Evolutionary conservation across 2,329 filamentous ascomycete genomes (phyloP), one percentile per base, ranked within the genome.

Genomic region (Cladosporium halotolerans): DNA sequence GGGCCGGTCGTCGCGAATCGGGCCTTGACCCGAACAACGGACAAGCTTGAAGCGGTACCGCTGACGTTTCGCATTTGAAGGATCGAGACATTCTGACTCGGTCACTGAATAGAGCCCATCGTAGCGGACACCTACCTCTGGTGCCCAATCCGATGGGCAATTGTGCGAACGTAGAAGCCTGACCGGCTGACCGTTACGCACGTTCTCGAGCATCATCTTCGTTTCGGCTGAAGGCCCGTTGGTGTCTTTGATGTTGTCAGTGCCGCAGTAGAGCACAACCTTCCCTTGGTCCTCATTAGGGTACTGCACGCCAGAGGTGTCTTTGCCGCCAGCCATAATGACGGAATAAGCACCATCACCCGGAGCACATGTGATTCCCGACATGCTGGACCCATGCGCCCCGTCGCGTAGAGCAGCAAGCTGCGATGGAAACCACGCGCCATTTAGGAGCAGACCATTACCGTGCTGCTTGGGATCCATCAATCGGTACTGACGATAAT

Each of bases 371-470:
- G 65, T 72, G 34, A 85, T 84, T 3, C 79, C 79, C 2, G 68
- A 74, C 60, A 77, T 70, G 0, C 68, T 56, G 0, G 65, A 57
- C 2, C 78, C 80, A 58, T 83, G 81, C 0, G 76, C 79, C 3
- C 80, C 79, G 51, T 78, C 73, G 10, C 77, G 74, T 0, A 81
- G 62, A 0, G 77, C 72, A 9, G 71, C 74, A 0, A 78, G 66
- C 55, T 80, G 79, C 0, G 70, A 70, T 0, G 80, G 78, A 72
- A 73, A 83, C 80, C 80, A 83, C 31, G 76, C 73, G 0, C 76
- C 75, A 9, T 73, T 71, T 1, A 76, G 61, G 1, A 77, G 65
- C 3, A 68, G 45, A 2, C 69, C 69, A 9, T 73, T 61, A 2
- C 76, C 76, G 38, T 69, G 63, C 49, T 66, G 68, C 4, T 68